Base-by-base conservation (phyloP, 495 filamentous ascomycete species). In the Xylaria cubensis region DNA sequence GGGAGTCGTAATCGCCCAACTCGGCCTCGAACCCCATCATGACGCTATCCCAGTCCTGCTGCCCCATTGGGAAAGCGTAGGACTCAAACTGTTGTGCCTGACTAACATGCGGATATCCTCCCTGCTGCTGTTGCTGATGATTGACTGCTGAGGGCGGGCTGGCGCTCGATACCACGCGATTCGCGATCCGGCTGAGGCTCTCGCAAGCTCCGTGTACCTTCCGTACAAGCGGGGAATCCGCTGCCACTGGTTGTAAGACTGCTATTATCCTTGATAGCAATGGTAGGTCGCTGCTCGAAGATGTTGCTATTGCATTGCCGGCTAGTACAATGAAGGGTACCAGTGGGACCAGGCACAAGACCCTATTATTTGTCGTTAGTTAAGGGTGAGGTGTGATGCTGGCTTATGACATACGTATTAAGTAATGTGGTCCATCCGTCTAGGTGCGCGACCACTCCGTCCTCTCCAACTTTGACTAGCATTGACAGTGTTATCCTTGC, bases 291-390 rank as follows among this genome's bases (percentile, higher is more conserved):
- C 74, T 72, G 36, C 77, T 59, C 50, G 82, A 77, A 0, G 80
- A 82, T 4, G 83, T 85, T 72, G 87, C 85, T 64, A 92, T 88
- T 8, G 88, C 83, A 74, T 92, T 87, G 81, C 90, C 91, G 78
- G 92, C 91, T 8, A 92, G 79, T 4, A 92, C 87, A 55, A 91
- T 90, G 75, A 91, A 89, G 0, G 90, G 90, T n/a, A 88, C 86
- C 70, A 92, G 91, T 6, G 90, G 90, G 10, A 87, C 84, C 64
- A 89, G 82, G 42, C 66, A 75, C 17, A 77, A 10, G 34, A 72
- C 65, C 15, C 75, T 77, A 41, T 64, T 3, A 19, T 7, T 32
- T 17, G 17, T 10, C 17, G 62, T 75, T 41, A 75, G 39, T 26
- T 5, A 12, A n/a, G 46, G 24, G 1, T 51, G 9, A 29, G 32